A percentile compares a stretch with the other conserved stretches of the same genome.
Conservation (phyloP, 2,329 filamentous ascomycete species). For the Chrysosporium keratinophilum region DNA sequence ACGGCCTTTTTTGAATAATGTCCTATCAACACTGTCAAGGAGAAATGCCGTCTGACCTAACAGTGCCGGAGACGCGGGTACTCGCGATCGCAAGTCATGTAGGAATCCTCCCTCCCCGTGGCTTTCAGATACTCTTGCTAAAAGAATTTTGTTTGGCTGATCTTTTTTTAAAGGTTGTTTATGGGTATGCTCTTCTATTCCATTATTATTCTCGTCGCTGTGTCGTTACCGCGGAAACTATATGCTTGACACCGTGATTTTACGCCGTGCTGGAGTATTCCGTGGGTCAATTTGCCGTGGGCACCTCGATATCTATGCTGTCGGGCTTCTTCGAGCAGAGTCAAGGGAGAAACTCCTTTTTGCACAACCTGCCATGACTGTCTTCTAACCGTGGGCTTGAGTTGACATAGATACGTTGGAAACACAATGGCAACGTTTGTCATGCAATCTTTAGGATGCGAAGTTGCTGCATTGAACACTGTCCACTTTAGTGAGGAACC, state of each 20-base stretch:
- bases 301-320: neutral
- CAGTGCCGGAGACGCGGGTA: conserved; percentile 56
- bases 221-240: neutral
- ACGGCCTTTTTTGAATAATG: neutral
- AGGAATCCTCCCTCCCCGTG: conserved; percentile 34
- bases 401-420: conserved; percentile 69
- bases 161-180: conserved; percentile 46
- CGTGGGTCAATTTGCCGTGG: neutral
- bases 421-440: conserved; percentile 96
- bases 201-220: neutral
- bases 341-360: neutral
- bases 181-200: conserved; percentile 16
- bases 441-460: conserved; percentile 85
- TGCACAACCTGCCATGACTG: neutral
- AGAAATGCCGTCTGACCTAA: conserved; percentile 28
- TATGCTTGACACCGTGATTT: too few relatives aligned
- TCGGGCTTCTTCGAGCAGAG: neutral
- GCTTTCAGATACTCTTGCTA: conserved; percentile 18
- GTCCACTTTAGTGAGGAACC: conserved; percentile 79
- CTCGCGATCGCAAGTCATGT: conserved; percentile 93
- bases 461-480: conserved; percentile 88
- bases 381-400: neutral
- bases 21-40: neutral
- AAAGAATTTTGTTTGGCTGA: conserved; percentile 5
- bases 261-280: too few relatives aligned